phyloP scores from a whole-genome alignment of 148 eudicot species.

The Silene conica region DNA sequence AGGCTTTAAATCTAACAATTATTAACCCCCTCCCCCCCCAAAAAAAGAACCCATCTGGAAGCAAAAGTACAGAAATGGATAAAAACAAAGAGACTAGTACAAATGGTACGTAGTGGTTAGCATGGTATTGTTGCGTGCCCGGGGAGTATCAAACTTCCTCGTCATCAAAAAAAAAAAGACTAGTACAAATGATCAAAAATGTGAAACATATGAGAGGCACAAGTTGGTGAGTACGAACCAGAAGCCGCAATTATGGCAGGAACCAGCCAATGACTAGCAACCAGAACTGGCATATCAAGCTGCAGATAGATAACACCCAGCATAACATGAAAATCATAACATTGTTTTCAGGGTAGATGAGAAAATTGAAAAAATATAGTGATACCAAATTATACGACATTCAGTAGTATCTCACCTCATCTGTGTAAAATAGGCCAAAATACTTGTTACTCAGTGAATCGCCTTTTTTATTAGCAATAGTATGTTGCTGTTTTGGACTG shows the following conservation, averaged over 20 bases:
- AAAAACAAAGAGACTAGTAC: no score
- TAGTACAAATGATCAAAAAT: not conserved
- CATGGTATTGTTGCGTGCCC: no score
- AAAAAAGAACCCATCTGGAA: no score
- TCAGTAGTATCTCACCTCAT: conserved; percentile 49
- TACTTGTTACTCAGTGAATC: conserved; percentile 55
- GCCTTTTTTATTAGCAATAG: conserved; percentile 27
- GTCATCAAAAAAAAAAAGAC: no score
- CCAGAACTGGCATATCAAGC: conserved; percentile 71
- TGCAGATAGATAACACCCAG: conserved; percentile 32
- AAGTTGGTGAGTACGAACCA: conserved; percentile 45
- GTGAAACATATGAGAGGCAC: not conserved
- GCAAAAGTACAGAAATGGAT: not conserved
- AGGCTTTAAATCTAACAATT: no score
- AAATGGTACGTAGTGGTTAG: no score
- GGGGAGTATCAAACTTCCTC: no score
- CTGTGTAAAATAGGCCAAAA: conserved; percentile 54
- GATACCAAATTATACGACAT: not conserved
- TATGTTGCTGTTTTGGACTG: conserved; percentile 21
- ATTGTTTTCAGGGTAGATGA: not conserved
- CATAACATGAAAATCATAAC: not conserved
- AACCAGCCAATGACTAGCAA: conserved; percentile 85
- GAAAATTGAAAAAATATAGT: not conserved
- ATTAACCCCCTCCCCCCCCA: no score
- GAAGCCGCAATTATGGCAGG: conserved; percentile 61